Evolutionary conservation across 495 filamentous ascomycete genomes (phyloP).

Genomic region (Neurospora sp.): DNA sequence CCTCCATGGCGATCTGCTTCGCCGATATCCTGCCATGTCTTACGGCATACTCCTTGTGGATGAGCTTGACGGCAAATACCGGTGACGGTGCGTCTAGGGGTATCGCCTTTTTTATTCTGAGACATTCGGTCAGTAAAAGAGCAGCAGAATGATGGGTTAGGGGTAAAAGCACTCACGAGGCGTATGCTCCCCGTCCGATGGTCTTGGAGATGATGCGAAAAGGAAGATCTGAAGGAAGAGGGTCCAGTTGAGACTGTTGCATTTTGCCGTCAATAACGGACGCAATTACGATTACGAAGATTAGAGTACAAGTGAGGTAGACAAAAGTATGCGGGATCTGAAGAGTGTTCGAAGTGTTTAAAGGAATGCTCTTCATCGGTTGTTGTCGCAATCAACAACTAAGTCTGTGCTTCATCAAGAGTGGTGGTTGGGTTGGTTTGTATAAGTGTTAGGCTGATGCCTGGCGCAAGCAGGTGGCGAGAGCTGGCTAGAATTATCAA

Average conservation of each 20-base stretch:
- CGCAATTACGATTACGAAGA: not conserved
- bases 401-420: not conserved
- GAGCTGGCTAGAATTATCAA: not conserved
- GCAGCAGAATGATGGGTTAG: not conserved
- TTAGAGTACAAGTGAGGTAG: not conserved
- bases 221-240: constrained; percentile 74
- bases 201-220: constrained; percentile 94
- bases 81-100: constrained; percentile 58
- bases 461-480: not conserved
- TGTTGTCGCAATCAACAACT: not conserved
- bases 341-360: not conserved
- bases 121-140: not conserved
- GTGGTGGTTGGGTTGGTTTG: not conserved
- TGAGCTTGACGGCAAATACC: constrained; percentile 95
- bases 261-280: constrained; percentile 19
- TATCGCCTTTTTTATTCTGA: constrained; percentile 87
- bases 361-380: not conserved
- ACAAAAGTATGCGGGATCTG: not conserved
- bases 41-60: constrained; percentile 90
- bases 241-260: constrained; percentile 78
- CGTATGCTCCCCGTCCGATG: constrained; percentile 93
- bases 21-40: constrained; percentile 78
- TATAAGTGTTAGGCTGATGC: not conserved
- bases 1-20: constrained; percentile 82
- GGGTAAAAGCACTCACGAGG: constrained; percentile 56